Conservation (phyloP, 495 filamentous ascomycete species). For the Aspergillus haitiensis region DNA sequence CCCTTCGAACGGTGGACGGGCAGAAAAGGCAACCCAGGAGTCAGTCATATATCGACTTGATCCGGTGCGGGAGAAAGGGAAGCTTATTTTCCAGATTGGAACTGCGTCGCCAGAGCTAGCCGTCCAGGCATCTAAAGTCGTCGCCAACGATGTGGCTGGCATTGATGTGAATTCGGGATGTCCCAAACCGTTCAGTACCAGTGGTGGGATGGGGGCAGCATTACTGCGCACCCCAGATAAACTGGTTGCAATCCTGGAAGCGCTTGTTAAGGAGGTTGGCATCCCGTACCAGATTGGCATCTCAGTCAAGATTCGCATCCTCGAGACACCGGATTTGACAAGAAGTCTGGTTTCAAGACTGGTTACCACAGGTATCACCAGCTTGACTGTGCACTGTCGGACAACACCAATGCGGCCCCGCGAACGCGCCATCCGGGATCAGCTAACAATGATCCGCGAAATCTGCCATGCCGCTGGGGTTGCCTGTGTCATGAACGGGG, state of each 20-base stretch:
- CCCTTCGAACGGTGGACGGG: conserved; percentile 62
- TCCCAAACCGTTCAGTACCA: conserved; percentile 91
- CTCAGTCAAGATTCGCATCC: conserved; percentile 89
- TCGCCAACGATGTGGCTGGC: conserved; percentile 83
- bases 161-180: conserved; percentile 98
- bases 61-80: conserved; percentile 66
- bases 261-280: conserved; percentile 75
- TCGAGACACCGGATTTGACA: conserved; percentile 73
- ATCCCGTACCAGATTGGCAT: conserved; percentile 80
- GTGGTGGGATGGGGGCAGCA: conserved; percentile 92
- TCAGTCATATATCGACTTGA: conserved; percentile 82
- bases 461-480: conserved; percentile 81
- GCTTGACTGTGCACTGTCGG: conserved; percentile 90
- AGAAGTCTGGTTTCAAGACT: conserved; percentile 71
- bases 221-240: conserved; percentile 79
- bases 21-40: conserved; percentile 55
- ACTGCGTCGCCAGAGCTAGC: conserved; percentile 78
- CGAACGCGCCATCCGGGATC: conserved; percentile 81
- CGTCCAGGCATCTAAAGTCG: conserved; percentile 76
- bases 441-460: conserved; percentile 74
- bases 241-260: conserved; percentile 75
- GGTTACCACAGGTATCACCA: conserved; percentile 81
- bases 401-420: conserved; percentile 93
- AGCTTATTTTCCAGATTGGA: conserved; percentile 87
- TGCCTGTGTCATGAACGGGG: conserved; percentile 91